phyloP scores from a whole-genome alignment of 2,329 filamentous ascomycete genomes.

The Alternaria arbusti region DNA sequence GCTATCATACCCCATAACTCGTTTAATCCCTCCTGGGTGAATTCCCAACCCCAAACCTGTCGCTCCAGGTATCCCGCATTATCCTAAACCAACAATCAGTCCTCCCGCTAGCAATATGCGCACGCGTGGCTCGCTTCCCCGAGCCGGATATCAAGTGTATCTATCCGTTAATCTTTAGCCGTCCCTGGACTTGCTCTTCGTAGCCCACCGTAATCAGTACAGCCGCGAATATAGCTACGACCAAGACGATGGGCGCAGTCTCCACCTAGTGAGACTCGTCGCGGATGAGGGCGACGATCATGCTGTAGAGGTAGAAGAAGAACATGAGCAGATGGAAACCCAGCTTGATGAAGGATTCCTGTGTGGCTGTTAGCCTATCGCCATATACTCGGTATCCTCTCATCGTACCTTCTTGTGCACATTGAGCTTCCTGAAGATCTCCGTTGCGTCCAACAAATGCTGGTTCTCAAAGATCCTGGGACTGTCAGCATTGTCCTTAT shows the following conservation, averaged over 20 bases:
- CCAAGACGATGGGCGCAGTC: slow-evolving; percentile 14
- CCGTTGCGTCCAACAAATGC: slow-evolving; percentile 94
- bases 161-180: not conserved
- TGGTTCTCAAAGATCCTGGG: slow-evolving; percentile 93
- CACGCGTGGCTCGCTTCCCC: slow-evolving; percentile 13
- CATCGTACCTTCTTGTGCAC: slow-evolving; percentile 90
- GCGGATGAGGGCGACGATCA: slow-evolving; percentile 95
- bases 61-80: slow-evolving; percentile 7
- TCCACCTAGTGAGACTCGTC: slow-evolving; percentile 78
- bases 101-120: slow-evolving; percentile 16
- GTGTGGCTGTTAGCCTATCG: slow-evolving; percentile 13
- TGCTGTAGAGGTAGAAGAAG: slow-evolving; percentile 99
- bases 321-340: slow-evolving; percentile 99
- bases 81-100: slow-evolving; percentile 6
- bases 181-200: not conserved
- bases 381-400: not conserved
- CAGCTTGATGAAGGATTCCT: slow-evolving; percentile 99
- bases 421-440: slow-evolving; percentile 99
- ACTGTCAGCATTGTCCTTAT: slow-evolving; percentile 41
- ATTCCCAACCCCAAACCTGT: not conserved
- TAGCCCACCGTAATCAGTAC: slow-evolving; percentile 1
- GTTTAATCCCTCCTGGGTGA: not conserved
- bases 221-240: slow-evolving; percentile 4
- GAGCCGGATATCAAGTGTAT: slow-evolving; percentile 22
- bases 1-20: slow-evolving; percentile 43